A percentile compares a stretch with the other conserved stretches of the same genome.
phyloP scores from a whole-genome alignment of 2,329 filamentous ascomycete genomes.

The Laburnicola sp. region DNA sequence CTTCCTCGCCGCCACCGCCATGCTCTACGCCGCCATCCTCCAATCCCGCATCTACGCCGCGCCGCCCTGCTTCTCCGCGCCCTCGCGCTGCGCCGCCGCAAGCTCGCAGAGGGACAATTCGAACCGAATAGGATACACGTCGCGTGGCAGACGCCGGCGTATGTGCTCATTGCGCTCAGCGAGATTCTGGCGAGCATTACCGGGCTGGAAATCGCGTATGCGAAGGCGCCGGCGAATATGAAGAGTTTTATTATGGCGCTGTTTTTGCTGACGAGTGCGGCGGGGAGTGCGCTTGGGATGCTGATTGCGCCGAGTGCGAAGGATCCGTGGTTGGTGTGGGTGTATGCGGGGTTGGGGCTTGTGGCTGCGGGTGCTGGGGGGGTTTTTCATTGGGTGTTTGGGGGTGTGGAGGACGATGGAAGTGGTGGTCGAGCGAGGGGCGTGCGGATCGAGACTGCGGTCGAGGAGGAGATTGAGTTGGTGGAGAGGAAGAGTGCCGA shows the following conservation, averaged over 20 bases:
- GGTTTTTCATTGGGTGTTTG: slow-evolving; percentile 59
- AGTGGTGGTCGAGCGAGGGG: neutral
- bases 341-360: slow-evolving; percentile 63
- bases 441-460: slow-evolving; percentile 8
- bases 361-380: slow-evolving; percentile 55
- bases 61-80: slow-evolving; percentile 56
- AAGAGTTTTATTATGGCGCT: slow-evolving; percentile 57
- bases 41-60: slow-evolving; percentile 60
- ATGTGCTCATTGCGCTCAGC: slow-evolving; percentile 50
- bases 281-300: slow-evolving; percentile 63
- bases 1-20: slow-evolving; percentile 56
- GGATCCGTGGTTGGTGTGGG: slow-evolving; percentile 68
- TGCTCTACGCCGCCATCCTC: slow-evolving; percentile 60
- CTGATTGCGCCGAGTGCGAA: slow-evolving; percentile 62
- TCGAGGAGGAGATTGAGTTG: slow-evolving; percentile 20
- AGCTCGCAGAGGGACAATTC: slow-evolving; percentile 33
- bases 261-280: slow-evolving; percentile 63
- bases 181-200: slow-evolving; percentile 55
- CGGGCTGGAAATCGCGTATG: slow-evolving; percentile 53
- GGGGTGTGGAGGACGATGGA: slow-evolving; percentile 17
- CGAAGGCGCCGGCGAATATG: slow-evolving; percentile 52
- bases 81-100: slow-evolving; percentile 44
- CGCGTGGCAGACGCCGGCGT: slow-evolving; percentile 51
- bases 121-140: slow-evolving; percentile 51
- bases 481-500: slow-evolving; percentile 3